phyloP scores from a whole-genome alignment of 441 rosid genomes.

The Eruca vesicaria region DNA sequence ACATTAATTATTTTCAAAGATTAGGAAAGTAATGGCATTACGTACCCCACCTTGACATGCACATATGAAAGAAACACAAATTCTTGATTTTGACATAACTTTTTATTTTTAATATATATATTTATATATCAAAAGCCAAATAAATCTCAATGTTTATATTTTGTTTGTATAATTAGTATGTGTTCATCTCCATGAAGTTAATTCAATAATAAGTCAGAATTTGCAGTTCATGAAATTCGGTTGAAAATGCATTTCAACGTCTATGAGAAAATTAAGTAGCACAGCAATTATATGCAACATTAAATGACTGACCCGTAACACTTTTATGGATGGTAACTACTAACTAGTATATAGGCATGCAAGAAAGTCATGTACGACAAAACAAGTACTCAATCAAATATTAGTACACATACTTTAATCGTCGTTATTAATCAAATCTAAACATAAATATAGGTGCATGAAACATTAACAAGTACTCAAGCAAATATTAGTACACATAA shows the following conservation, averaged over 20 bases:
- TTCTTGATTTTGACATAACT: neutral
- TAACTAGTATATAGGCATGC: neutral
- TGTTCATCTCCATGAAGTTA: neutral
- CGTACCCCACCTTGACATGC: neutral
- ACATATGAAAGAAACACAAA: neutral
- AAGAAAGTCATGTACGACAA: neutral
- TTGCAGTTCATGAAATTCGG: neutral
- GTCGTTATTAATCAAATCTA: too few species aligned
- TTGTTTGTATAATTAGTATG: neutral
- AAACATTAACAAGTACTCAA: too few species aligned
- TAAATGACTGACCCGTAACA: constrained; percentile 4
- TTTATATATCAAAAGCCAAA: too few species aligned
- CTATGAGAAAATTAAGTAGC: neutral
- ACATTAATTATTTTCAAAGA: neutral
- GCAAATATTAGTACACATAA: too few species aligned
- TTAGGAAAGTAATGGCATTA: neutral
- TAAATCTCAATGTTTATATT: neutral
- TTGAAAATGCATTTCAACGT: neutral
- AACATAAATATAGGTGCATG: too few species aligned
- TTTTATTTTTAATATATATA: too few species aligned
- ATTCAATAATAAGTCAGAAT: neutral
- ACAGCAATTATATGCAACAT: too few species aligned
- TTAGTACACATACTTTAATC: too few species aligned
- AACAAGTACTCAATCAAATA: neutral
- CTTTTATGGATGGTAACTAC: neutral